Conservation (phyloP, 768 basidiomycete genomes). For the Trametes gibbosa region DNA sequence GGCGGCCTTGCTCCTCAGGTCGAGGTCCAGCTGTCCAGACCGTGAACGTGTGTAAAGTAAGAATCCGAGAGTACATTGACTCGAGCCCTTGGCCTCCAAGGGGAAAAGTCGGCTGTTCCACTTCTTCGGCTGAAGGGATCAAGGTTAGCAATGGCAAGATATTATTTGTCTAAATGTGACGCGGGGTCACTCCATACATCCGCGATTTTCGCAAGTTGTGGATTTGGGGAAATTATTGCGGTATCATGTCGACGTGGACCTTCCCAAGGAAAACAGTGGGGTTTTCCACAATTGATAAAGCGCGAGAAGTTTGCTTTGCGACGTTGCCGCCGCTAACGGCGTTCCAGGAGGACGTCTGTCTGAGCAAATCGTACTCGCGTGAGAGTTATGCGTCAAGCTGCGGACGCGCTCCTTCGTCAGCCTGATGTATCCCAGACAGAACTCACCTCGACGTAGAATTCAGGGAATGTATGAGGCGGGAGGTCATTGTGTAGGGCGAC, state of each 20-base stretch:
- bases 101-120: neutral
- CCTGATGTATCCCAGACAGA: neutral
- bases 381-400: neutral
- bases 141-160: no score
- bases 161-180: constrained; percentile 10
- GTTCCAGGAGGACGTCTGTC: neutral
- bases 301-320: no score
- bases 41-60: neutral
- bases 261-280: neutral
- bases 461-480: neutral
- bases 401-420: neutral
- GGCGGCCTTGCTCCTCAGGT: neutral
- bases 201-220: constrained; percentile 10
- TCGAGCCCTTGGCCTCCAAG: neutral
- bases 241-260: neutral
- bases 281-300: no score
- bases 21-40: neutral
- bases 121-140: neutral
- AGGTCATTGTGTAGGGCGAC: neutral
- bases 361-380: neutral
- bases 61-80: neutral
- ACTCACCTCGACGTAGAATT: neutral
- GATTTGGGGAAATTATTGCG: neutral
- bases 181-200: neutral
- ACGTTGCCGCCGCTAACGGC: neutral